Evolutionary conservation across 2,329 filamentous ascomycete species (phyloP), one percentile per base, ranked within the genome.

Genomic region (Colletotrichum somersetense): DNA sequence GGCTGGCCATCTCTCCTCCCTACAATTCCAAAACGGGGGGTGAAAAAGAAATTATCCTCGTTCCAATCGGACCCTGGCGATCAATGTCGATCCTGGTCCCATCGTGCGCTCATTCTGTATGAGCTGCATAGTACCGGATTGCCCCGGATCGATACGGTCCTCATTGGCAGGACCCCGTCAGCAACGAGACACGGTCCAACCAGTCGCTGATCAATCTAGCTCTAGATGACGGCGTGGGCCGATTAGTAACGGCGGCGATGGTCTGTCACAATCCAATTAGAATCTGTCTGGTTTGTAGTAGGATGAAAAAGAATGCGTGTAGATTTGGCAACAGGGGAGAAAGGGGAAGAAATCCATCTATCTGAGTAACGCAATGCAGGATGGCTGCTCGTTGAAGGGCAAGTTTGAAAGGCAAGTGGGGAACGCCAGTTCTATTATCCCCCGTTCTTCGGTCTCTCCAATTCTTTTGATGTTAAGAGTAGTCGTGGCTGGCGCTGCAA

Each of bases 251-350:
- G 71, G 78, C 80, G 84, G 75, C 80, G 82, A 74, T 78, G 81
- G 77, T 85, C 84, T 86, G 80, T 81, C 80, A 82, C 79, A 81
- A 76, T 77, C 72, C 72, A 77, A 78, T 75, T 77, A 74, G 76
- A 78, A 83, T 85, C 83, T 85, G 84, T 81, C 77, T 75, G 75
- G 74, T 75, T 79, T 77, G 74, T 75, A 75, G 75, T 75, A 78
- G 76, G 46, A 66, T 40, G n/a, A 58, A 70, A 53, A 62, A 73
- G 76, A 74, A 59, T 74, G 71, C 74, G 73, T 75, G 66, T 74
- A 61, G 65, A 73, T 73, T 72, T 48, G 62, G 62, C 23, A 59
- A 66, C 46, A 59, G 44, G 61, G 48, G 62, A 52, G 56, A 50
- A 61, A 53, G 52, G 58, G 67, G 44, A 18, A 23, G 66, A n/a